Percentiles rank a stretch among this genome's conserved stretches.
These are phyloP conservation scores for Carpinus fangiana DNA, from an alignment of 306 rosid species.

Conservation along the genomic window DNA sequence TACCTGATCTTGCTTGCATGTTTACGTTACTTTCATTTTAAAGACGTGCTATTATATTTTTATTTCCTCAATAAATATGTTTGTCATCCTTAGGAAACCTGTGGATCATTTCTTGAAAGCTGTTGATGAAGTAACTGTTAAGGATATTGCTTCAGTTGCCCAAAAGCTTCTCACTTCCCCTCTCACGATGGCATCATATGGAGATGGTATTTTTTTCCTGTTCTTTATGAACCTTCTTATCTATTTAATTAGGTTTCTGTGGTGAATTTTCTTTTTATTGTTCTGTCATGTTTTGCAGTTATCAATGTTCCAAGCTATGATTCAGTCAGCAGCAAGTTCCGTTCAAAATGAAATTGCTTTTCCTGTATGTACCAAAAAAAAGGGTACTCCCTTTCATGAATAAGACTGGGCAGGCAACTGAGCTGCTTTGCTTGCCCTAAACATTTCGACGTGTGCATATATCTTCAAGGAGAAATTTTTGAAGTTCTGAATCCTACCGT, in stretches of 20 bases:
- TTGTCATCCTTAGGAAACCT: conserved; percentile 55
- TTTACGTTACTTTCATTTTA: neutral
- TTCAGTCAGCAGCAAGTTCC: conserved; percentile 71
- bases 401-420: conserved; percentile 10
- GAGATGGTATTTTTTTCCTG: conserved; percentile 61
- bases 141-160: conserved; percentile 69
- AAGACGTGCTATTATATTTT: neutral
- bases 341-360: conserved; percentile 43
- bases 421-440: neutral
- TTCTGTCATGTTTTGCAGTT: conserved; percentile 51
- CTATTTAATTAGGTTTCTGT: neutral
- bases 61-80: conserved; percentile 9
- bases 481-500: conserved; percentile 25
- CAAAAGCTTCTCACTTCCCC: conserved; percentile 86
- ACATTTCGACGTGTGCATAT: conserved; percentile 14
- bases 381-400: conserved; percentile 27
- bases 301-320: conserved; percentile 71
- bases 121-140: conserved; percentile 62
- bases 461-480: conserved; percentile 29
- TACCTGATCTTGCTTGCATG: conserved; percentile 10
- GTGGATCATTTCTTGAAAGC: conserved; percentile 76
- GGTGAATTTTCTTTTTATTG: conserved; percentile 8
- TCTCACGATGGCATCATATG: conserved; percentile 87
- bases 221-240: neutral
- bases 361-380: conserved; percentile 11